phyloP scores from a whole-genome alignment of 352 stramenopile genomes.

The Phytophthora sp. region DNA sequence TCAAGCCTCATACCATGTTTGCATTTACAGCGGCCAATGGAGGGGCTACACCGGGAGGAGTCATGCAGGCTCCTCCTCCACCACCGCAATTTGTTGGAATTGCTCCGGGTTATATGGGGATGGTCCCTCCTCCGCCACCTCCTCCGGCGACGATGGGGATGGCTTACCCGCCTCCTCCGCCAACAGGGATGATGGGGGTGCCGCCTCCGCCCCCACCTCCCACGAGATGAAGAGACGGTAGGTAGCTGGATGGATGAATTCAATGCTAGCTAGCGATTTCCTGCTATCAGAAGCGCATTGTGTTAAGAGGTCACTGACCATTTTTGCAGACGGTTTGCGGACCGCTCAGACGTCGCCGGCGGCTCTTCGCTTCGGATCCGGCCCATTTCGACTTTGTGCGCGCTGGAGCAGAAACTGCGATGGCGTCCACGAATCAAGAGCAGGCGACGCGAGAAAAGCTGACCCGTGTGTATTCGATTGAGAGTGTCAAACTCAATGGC shows the following conservation, averaged over 20 bases:
- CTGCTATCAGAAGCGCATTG: no score
- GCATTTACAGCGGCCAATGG: constrained; percentile 43
- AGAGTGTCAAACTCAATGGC: constrained; percentile 3
- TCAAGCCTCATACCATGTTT: constrained; percentile 84
- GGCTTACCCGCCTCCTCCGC: constrained; percentile 39
- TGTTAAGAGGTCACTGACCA: no score
- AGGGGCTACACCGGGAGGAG: background rate
- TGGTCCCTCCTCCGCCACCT: constrained; percentile 41
- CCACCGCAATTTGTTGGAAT: constrained; percentile 29
- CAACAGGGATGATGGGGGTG: constrained; percentile 38
- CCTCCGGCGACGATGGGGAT: constrained; percentile 48
- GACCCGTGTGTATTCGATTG: constrained; percentile 3
- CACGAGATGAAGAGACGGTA: constrained; percentile 23
- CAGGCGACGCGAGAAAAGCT: background rate
- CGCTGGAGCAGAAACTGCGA: background rate
- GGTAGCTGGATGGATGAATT: constrained; percentile 3
- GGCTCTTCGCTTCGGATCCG: constrained; percentile 21
- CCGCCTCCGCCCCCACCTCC: constrained; percentile 53
- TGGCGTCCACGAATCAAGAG: constrained; percentile 12
- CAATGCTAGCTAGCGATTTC: no score
- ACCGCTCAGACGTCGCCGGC: constrained; percentile 1
- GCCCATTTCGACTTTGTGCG: constrained; percentile 23
- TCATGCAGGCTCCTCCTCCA: constrained; percentile 41
- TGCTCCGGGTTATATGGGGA: constrained; percentile 45
- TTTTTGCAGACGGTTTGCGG: constrained; percentile 14